Conservation (phyloP, 192 early-diverging fungal genomes). For the Backusella liffmaniae region DNA sequence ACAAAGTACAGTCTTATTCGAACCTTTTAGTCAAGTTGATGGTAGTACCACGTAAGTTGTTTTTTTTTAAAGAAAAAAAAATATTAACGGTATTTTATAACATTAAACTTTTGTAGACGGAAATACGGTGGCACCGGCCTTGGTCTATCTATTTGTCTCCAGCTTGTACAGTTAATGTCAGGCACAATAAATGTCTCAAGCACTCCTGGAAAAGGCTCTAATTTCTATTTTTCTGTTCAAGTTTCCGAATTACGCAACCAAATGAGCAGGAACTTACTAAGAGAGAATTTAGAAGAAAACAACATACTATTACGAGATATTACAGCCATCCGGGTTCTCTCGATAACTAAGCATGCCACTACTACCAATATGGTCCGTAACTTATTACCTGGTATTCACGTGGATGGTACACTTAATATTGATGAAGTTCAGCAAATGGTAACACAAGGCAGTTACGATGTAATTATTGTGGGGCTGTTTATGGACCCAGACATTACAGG, state of each 20-base stretch:
- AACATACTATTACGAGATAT: neutral
- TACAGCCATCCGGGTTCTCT: neutral
- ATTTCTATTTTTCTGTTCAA: slow-evolving; percentile 46
- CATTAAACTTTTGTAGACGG: slow-evolving; percentile 29
- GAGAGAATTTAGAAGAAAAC: neutral
- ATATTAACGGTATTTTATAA: neutral
- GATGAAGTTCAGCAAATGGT: slow-evolving; percentile 11
- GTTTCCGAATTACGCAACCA: slow-evolving; percentile 23
- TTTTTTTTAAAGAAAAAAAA: neutral
- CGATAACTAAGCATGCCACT: neutral
- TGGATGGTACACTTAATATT: slow-evolving; percentile 9
- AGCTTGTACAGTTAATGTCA: slow-evolving; percentile 63
- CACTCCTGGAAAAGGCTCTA: slow-evolving; percentile 44
- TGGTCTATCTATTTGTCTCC: slow-evolving; percentile 58
- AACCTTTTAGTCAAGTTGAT: slow-evolving; percentile 65
- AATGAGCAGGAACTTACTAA: neutral
- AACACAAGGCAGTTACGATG: slow-evolving; percentile 7
- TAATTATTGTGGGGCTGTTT: slow-evolving; percentile 29
- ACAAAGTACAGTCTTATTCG: slow-evolving; percentile 52
- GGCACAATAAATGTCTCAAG: slow-evolving; percentile 50
- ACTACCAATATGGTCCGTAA: slow-evolving; percentile 20
- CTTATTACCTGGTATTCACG: slow-evolving; percentile 2
- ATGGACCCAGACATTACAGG: neutral
- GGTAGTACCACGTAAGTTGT: slow-evolving; percentile 54
- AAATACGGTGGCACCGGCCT: slow-evolving; percentile 65